phyloP scores from a whole-genome alignment of 306 rosid genomes.

The Corylus heterophylla region DNA sequence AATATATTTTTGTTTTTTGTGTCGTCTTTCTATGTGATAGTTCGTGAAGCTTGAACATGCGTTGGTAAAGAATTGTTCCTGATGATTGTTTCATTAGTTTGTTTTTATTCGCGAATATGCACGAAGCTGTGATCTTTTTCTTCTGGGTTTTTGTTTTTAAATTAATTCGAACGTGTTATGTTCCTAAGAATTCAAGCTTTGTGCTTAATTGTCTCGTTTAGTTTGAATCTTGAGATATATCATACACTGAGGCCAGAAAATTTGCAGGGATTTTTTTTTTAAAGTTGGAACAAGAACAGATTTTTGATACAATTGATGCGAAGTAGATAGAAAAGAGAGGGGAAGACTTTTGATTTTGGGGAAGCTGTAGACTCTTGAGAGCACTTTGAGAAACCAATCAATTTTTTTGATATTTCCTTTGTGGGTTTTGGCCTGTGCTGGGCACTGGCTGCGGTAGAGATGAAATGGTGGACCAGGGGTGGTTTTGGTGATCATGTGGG shows the following conservation, averaged over 20 bases:
- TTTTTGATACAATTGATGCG: neutral
- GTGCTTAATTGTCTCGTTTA: neutral
- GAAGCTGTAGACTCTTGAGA: neutral
- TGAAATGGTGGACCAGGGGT: too few species aligned
- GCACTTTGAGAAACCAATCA: neutral
- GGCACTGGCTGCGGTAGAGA: too few species aligned
- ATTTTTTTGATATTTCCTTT: neutral
- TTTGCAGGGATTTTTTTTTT: neutral
- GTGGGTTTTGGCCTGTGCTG: too few species aligned
- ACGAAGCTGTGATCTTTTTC: neutral
- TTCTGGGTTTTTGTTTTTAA: neutral
- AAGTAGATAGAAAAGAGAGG: neutral
- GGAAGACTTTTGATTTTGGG: neutral
- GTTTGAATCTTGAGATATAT: neutral
- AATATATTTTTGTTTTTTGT: neutral
- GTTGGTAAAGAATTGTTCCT: neutral
- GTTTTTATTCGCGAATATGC: neutral
- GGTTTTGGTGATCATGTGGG: neutral
- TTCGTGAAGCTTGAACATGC: neutral
- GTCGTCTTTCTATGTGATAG: neutral
- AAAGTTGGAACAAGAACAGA: neutral
- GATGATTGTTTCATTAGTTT: neutral
- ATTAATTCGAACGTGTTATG: neutral
- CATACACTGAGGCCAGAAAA: neutral
- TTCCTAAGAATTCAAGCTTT: neutral